phyloP scores from a whole-genome alignment of 805 yeast species.

The Suhomyces sp. region DNA sequence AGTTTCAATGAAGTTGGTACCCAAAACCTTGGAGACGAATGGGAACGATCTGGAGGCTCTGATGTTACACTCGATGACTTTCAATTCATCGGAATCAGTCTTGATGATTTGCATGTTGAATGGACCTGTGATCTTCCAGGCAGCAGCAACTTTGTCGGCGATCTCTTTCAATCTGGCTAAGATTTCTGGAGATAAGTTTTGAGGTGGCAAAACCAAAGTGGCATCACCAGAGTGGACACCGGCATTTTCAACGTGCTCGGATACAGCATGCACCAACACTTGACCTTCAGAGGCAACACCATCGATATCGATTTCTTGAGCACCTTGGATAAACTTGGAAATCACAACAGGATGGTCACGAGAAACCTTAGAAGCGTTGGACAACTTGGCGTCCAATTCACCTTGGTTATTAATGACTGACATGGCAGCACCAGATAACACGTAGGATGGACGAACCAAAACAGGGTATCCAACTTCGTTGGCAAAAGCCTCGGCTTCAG shows the following conservation, averaged over 20 bases:
- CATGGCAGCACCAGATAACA: constrained; percentile 98
- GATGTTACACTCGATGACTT: constrained; percentile 97
- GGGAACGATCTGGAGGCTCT: constrained; percentile 99
- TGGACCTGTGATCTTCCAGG: constrained; percentile 96
- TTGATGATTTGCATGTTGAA: constrained; percentile 97
- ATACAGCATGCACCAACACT: constrained; percentile 89
- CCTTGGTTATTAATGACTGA: constrained; percentile 77
- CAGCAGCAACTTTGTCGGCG: constrained; percentile 89
- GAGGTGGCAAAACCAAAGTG: constrained; percentile 91
- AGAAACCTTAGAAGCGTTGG: constrained; percentile 87
- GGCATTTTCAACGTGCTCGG: constrained; percentile 97
- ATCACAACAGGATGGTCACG: constrained; percentile 97
- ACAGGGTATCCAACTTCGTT: constrained; percentile 89
- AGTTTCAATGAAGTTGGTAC: constrained; percentile 89
- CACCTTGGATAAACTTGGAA: constrained; percentile 92
- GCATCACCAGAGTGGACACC: constrained; percentile 99
- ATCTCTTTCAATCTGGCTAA: constrained; percentile 77
- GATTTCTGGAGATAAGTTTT: constrained; percentile 60
- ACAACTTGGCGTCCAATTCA: constrained; percentile 79
- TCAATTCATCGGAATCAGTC: constrained; percentile 63
- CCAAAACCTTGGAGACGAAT: constrained; percentile 95
- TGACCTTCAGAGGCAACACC: constrained; percentile 90
- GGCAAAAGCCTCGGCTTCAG: constrained; percentile 84
- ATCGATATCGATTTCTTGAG: constrained; percentile 95
- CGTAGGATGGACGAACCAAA: constrained; percentile 95